Base-by-base conservation (phyloP, 768 basidiomycete species). In the Piloderma croceum region DNA sequence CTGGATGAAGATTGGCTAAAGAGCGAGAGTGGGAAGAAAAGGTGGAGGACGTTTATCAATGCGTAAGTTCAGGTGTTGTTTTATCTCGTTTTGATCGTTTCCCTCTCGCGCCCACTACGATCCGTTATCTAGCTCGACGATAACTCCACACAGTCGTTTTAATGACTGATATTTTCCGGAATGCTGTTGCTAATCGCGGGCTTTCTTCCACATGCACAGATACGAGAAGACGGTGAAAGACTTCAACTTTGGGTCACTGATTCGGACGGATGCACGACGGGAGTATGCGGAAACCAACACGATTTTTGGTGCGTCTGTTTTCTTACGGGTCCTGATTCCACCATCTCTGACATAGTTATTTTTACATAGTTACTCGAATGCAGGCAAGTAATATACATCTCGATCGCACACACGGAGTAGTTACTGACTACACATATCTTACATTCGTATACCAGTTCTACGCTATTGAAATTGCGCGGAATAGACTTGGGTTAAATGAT, bases 1-100 rank as follows among this genome's bases (percentile, higher is more conserved):
- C 66, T 98, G 5, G 83, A 94, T 59, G 96, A 99, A 61, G 85
- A 92, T 2, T 80, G 79, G 75, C 82, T 98, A 80, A 99, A 99
- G 74, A 87, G 79, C 45, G 62, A 71, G 2, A 74, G 77, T 7
- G 91, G 88, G 37, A 99, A 99, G 72, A 81, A 83, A 58, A 70
- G 76, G 44, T 99, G 96, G 96, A 71, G 94, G 36, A 76, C 74
- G 6, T 98, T 94, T 59, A 90, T 94, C 60, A 74, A 74, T 45
- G 59, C 70, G 82, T 90, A 53, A 42, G 76, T 65, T 31, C 22
- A 18, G 29, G 18, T 15, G 22, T 5, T 6, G 4, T 23, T 21
- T 18, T 33, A 29, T 25, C 24, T 39, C 15, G 33, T 36, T 24
- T 24, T 7, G 7, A 20, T 23, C 19, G n/a, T n/a, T n/a, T n/a